Base-by-base conservation (phyloP, 805 yeast species). In the Spathaspora boniae region DNA sequence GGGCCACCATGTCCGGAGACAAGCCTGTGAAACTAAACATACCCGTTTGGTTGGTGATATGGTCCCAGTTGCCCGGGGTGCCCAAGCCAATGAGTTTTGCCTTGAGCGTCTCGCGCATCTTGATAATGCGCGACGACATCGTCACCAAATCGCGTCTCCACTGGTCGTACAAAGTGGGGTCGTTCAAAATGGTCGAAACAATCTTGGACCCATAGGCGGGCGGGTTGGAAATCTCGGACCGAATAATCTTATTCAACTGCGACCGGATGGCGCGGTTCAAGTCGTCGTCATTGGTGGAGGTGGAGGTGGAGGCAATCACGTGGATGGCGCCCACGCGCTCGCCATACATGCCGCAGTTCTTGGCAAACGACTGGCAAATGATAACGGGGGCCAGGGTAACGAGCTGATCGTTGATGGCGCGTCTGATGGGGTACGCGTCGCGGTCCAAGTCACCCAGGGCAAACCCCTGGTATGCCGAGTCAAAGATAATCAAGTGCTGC, bases 1-100 rank as follows among this genome's bases (percentile, higher is more conserved):
- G 73, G 34, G 72, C 74, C 37, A 84, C 95, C 78, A 86, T 91
- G 21, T 76, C 82, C 19, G 82, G 68, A 5, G 74, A 63, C 50
- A 91, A 73, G 2, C 96, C 98, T 20, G 98, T 91, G 67, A 81
- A 91, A 23, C 96, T 87, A 60, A 91, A 91, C 98, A 91, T 91
- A 50, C 98, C 98, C 43, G 86, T 83, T 70, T 93, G 98, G 45
- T 72, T 70, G 31, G 80, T 82, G 52, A 91, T 86, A 64, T 91
- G 98, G 47, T 78, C 83, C 98, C 98, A 91, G 50, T 70, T 76
- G 31, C 96, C 96, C 20, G 96, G 95, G 16, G 98, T 87, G 15
- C 53, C 47, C 43, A 86, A 75, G 35, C 62, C 60, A 37, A 63
- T 60, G 42, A 91, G 72, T 41, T 72, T 72, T 37, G 68, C 70